Base-by-base conservation (phyloP, 768 basidiomycete genomes). In the Hypholoma fasciculare region DNA sequence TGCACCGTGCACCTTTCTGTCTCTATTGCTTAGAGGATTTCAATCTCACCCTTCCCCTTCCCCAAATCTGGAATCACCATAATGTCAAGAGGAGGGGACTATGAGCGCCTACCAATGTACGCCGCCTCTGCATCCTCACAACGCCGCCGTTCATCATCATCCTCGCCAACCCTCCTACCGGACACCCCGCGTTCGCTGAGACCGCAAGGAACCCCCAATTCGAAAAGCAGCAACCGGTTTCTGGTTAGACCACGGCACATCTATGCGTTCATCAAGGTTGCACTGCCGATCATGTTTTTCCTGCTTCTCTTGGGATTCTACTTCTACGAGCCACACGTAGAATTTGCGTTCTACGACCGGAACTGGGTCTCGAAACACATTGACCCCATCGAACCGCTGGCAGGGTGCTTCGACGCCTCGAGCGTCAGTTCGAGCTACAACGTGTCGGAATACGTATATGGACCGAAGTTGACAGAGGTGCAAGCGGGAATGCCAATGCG, bases 281-380 rank as follows among this genome's bases (percentile, higher is more conserved):
- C 73, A 13, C 50, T 85, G n/a, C 77, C 78, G 8, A 37, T 72
- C 23, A 52, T 67, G 4, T 56, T 77, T 48, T 26, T 82, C 43
- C 60, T 78, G 59, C 54, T 86, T 26, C 59, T 85, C 26, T 64
- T 81, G n/a, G 78, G 76, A 0, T 72, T 86, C 50, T 80, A 83
- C 65, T 66, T 86, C 46, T 90, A 89, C 72, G 90, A 96, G 72
- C 83, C 92, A 3, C 94, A 97, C 72, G 74, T 97, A 65, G 95
- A 97, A 72, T 73, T 96, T 42, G 78, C 88, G 23, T 84, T 94
- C 66, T 95, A 93, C 74, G 78, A 81, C 34, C 82, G 89, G 26
- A 76, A 76, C 40, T 97, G 95, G 92, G 78, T 95, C 48, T 74
- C 80, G 40, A 70, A 76, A 42, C 89, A 94, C 63, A 83, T 96